Conservation (phyloP, 1,284 basidiomycete species). For the Chalciporus sp. region DNA sequence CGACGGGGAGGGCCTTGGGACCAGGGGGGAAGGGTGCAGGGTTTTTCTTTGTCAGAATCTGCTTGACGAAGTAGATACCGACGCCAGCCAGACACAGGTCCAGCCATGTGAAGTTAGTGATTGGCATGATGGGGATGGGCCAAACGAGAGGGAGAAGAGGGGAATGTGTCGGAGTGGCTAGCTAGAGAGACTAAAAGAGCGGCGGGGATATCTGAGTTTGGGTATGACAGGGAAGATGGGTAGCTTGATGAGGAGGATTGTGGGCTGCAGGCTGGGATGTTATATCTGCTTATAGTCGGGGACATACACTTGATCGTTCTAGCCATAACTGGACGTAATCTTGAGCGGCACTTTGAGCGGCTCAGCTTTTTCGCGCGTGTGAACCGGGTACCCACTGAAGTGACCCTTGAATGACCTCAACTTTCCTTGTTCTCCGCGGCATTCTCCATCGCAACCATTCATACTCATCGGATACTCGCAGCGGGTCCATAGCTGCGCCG, state of each 20-base stretch:
- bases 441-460: too few relatives aligned
- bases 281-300: conserved; percentile 11
- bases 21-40: conserved; percentile 34
- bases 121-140: conserved; percentile 14
- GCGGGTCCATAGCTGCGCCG: too few relatives aligned
- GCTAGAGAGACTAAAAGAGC: conserved; percentile 15
- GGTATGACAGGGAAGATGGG: conserved; percentile 10
- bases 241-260: not conserved
- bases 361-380: too few relatives aligned
- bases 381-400: too few relatives aligned
- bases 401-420: too few relatives aligned
- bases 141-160: not conserved
- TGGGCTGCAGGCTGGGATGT: conserved; percentile 2
- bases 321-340: too few relatives aligned
- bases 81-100: conserved; percentile 35
- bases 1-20: conserved; percentile 32
- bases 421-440: too few relatives aligned
- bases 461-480: too few relatives aligned
- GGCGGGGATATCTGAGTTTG: conserved; percentile 3
- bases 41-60: conserved; percentile 21
- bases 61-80: conserved; percentile 33
- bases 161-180: not conserved
- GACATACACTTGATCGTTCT: too few relatives aligned
- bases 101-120: conserved; percentile 32
- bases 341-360: too few relatives aligned